Evolutionary conservation across 257 asterid species (phyloP), one percentile per base, ranked within the genome.

Genomic region (Nicotiana undulata): DNA sequence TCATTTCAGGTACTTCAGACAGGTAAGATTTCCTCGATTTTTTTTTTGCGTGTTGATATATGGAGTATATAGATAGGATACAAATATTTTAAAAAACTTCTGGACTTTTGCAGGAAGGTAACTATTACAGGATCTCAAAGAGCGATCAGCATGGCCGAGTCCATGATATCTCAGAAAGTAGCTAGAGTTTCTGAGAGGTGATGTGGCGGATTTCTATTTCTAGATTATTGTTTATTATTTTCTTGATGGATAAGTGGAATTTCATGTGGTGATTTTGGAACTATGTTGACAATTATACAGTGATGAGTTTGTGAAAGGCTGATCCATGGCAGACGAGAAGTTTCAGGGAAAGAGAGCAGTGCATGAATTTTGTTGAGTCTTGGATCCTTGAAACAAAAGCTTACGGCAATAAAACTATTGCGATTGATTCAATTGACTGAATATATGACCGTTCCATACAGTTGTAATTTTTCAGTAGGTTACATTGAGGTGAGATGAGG

Each of bases 1-100:
- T 95, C 91, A 88, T 95, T 89, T 68, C 97, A 1, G 98, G 97
- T 84, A 95, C 98, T 85, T 86, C 92, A 37, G 97, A 95, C 55
- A 90, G 98, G 98, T 93, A 88, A 18, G 81, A 2, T 13, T 61
- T 56, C 18, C 72, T 9, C 5, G 55, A 55, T 37, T 49, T 70
- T 7, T 70, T 70, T 58, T 15, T 79, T 17, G 18, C 68, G 28
- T 70, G 51, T 8, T 63, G 40, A 34, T 31, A 0, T 51, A n/a
- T 40, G 15, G n/a, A 31, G 40, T n/a, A 34, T 46, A 46, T 22
- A 72, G 15, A 46, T 22, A 24, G 3, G 26, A 17, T 18, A 55
- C 61, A 18, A 6, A 55, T 40, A 9, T 55, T n/a, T n/a, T 59
- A 2, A 20, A n/a, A 44, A 68, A 46, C 29, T 72, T 46, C 22